These are phyloP conservation scores for Microascus cirrosus DNA, from an alignment of 2,329 filamentous ascomycete genomes.

Conservation along the genomic window DNA sequence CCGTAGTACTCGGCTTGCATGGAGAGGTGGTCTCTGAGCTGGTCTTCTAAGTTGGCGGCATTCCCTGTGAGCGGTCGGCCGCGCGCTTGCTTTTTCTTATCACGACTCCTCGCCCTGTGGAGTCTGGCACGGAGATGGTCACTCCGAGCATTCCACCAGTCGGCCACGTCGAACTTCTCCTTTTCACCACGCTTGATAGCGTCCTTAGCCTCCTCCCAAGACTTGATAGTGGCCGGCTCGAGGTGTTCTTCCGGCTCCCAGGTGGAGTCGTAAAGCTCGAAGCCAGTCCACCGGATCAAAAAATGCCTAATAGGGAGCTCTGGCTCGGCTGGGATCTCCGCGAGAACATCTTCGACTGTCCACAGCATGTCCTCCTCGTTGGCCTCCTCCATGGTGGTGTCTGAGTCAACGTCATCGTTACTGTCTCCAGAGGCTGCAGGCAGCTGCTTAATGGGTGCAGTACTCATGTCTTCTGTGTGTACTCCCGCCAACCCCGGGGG, in stretches of 20 bases:
- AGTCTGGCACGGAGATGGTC: conserved; percentile 37
- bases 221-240: not conserved
- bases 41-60: not conserved
- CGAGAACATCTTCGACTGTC: conserved; percentile 38
- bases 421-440: not conserved
- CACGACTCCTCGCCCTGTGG: conserved; percentile 4
- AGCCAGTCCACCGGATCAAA: conserved; percentile 26
- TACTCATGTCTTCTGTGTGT: not conserved
- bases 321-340: conserved; percentile 22
- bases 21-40: not conserved
- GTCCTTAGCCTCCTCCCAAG: not conserved
- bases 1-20: not conserved
- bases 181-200: not conserved
- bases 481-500: not conserved
- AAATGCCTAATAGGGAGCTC: conserved; percentile 14
- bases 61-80: not conserved
- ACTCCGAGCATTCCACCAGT: conserved; percentile 2
- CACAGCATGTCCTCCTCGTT: conserved; percentile 32
- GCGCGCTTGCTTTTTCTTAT: not conserved
- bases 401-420: conserved; percentile 17
- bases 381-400: conserved; percentile 20
- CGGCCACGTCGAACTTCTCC: conserved; percentile 1
- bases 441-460: not conserved
- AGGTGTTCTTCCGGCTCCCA: conserved; percentile 31
- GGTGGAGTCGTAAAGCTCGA: conserved; percentile 19